phyloP scores from a whole-genome alignment of 129 eudicot species.

The Ambrosia artemisiifolia region DNA sequence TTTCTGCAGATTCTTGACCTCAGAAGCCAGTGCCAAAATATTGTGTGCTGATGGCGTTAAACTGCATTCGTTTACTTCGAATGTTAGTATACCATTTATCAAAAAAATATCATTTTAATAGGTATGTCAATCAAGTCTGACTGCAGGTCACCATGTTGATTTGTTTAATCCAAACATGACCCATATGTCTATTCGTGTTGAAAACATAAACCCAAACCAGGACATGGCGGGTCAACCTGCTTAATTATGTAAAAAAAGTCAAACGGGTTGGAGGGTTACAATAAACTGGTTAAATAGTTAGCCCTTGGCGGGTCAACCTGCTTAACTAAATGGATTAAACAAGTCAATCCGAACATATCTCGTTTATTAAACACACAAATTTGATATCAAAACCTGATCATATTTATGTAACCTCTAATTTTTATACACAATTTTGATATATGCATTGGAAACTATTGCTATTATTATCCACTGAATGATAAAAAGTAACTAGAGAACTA shows the following conservation, averaged over 20 bases:
- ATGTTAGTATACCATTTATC: not conserved
- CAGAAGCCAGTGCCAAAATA: constrained; percentile 46
- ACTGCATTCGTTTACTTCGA: constrained; percentile 28
- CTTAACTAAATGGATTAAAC: not conserved
- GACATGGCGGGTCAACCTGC: no score
- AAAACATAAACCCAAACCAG: no score
- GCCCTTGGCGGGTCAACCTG: not conserved
- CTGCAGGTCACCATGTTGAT: not conserved
- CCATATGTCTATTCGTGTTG: no score
- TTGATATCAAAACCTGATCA: no score
- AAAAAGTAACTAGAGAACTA: not conserved
- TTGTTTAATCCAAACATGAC: not conserved
- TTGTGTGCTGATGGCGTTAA: constrained; percentile 56
- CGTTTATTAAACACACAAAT: not conserved
- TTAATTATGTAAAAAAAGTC: not conserved
- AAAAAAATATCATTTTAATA: not conserved
- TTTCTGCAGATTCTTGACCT: constrained; percentile 44
- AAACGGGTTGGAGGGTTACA: not conserved
- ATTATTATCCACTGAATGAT: not conserved
- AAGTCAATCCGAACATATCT: not conserved
- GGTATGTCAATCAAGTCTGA: not conserved
- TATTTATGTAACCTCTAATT: no score
- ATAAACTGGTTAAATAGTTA: not conserved
- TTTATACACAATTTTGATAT: no score
- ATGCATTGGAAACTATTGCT: no score